Evolutionary conservation across 768 basidiomycete genomes (phyloP).

Genomic region (Kwoniella dendrophila): DNA sequence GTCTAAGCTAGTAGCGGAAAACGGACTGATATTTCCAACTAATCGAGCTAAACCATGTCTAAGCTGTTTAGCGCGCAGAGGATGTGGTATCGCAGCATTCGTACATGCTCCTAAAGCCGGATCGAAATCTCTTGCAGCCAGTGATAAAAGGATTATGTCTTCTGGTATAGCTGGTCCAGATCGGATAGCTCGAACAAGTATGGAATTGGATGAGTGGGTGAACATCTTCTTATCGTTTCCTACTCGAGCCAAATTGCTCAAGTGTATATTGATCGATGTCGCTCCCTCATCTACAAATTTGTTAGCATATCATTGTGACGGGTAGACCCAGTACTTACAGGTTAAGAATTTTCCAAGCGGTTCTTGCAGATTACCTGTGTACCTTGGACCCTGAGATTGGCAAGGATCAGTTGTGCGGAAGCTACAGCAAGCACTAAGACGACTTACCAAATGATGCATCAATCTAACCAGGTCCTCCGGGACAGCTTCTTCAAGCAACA

Average conservation of each 20-base stretch:
- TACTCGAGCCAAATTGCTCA: constrained; percentile 38
- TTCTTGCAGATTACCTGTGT: constrained; percentile 53
- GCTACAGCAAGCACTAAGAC: neutral
- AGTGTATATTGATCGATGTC: constrained; percentile 53
- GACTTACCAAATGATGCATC: constrained; percentile 51
- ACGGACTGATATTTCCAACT: constrained; percentile 33
- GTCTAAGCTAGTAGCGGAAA: constrained; percentile 61
- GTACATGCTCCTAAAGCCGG: constrained; percentile 17
- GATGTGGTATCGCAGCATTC: constrained; percentile 45
- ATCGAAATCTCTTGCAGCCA: constrained; percentile 34
- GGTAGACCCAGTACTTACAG: constrained; percentile 34
- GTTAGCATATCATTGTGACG: neutral
- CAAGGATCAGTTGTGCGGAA: neutral
- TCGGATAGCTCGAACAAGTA: constrained; percentile 51
- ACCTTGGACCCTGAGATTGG: constrained; percentile 50
- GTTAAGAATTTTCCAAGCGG: constrained; percentile 53
- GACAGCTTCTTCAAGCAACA: constrained; percentile 48
- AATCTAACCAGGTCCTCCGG: constrained; percentile 52
- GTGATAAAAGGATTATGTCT: constrained; percentile 45
- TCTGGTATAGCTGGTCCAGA: constrained; percentile 45
- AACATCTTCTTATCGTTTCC: constrained; percentile 41
- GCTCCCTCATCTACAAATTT: constrained; percentile 48
- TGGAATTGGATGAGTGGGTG: constrained; percentile 41
- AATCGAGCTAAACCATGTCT: constrained; percentile 35
- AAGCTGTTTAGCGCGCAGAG: constrained; percentile 32